A percentile compares a stretch with the other conserved stretches of the same genome.
Evolutionary conservation across 108 stramenopile genomes (phyloP).

Genomic region (Nitzschia palea): DNA sequence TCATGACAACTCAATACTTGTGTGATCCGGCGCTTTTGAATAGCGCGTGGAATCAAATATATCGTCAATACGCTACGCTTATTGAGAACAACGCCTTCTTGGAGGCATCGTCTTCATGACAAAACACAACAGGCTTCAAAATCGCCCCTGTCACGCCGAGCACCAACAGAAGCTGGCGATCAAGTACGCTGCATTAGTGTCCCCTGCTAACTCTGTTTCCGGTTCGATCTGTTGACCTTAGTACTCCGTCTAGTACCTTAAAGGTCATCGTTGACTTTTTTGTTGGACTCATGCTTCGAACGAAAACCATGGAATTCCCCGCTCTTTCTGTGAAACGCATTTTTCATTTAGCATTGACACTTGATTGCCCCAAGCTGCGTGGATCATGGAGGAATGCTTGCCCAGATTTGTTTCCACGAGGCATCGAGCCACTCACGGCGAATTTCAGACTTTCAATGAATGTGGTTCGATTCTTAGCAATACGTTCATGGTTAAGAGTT

Average conservation of each 20-base stretch:
- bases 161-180: constrained; percentile 79
- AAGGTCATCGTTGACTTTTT: constrained; percentile 82
- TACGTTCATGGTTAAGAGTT: too few species aligned
- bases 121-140: constrained; percentile 87
- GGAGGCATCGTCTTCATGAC: constrained; percentile 38
- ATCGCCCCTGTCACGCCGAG: constrained; percentile 95
- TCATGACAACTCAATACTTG: too few species aligned
- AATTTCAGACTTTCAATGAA: constrained; percentile 99
- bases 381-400: constrained; percentile 96
- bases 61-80: constrained; percentile 99
- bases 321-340: constrained; percentile 78
- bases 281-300: constrained; percentile 91
- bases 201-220: constrained; percentile 65
- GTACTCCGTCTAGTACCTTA: constrained; percentile 90
- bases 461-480: constrained; percentile 99
- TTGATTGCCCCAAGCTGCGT: constrained; percentile 53
- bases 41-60: constrained; percentile 95
- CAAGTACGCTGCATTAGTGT: constrained; percentile 94
- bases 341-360: constrained; percentile 84
- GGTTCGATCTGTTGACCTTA: constrained; percentile 63
- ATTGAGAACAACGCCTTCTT: constrained; percentile 97
- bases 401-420: constrained; percentile 90
- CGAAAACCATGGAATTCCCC: constrained; percentile 82
- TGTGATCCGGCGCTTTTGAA: constrained; percentile 95
- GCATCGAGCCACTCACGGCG: constrained; percentile 91